These are phyloP conservation scores for Biancaea sappan DNA, from an alignment of 306 rosid genomes.

Conservation along the genomic window DNA sequence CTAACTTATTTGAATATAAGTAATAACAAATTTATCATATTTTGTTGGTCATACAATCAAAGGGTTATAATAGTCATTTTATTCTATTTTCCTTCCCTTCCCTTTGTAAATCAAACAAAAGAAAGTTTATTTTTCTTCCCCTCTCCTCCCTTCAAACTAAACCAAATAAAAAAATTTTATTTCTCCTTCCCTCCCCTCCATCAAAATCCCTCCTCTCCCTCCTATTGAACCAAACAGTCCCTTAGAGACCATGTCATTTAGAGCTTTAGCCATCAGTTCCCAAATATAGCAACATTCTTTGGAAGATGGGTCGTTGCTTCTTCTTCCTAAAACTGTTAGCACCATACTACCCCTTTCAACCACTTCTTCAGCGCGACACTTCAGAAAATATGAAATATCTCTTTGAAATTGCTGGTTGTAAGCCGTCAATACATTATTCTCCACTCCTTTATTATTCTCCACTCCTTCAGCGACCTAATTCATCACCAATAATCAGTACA, in stretches of 20 bases:
- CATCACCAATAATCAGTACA: neutral
- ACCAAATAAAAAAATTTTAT: no score
- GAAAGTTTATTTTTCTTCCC: no score
- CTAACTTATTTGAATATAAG: no score
- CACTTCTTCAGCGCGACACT: conserved; percentile 55
- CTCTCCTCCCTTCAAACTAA: no score
- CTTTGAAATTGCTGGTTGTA: conserved; percentile 50
- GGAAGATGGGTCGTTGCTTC: conserved; percentile 47
- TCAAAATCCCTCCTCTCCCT: no score
- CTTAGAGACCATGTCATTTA: conserved; percentile 51
- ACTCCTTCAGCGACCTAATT: conserved; percentile 54
- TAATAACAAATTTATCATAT: no score
- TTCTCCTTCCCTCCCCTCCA: no score
- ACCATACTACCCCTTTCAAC: conserved; percentile 61
- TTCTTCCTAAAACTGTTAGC: conserved; percentile 57
- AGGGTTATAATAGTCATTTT: no score
- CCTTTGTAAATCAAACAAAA: no score
- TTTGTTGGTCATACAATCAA: no score
- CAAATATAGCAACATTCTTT: conserved; percentile 59
- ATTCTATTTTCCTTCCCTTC: no score
- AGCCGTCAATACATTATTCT: conserved; percentile 46
- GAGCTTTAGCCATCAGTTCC: conserved; percentile 59
- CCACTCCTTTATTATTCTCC: conserved; percentile 58
- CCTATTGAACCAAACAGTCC: no score
- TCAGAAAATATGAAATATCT: conserved; percentile 49